phyloP scores from a whole-genome alignment of 2,329 filamentous ascomycete genomes.

The Thielaviopsis ethacetica region DNA sequence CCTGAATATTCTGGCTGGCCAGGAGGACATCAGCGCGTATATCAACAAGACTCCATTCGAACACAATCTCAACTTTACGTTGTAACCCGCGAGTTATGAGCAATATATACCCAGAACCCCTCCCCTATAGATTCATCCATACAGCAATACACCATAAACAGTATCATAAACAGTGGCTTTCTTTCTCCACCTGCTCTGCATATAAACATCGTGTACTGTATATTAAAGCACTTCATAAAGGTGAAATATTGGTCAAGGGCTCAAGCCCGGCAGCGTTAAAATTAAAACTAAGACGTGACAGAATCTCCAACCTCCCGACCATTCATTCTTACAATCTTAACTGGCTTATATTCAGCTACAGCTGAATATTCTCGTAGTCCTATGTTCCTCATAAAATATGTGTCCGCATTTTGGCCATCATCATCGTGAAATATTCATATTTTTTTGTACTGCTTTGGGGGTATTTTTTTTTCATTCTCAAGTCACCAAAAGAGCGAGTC shows the following conservation, averaged over 20 bases:
- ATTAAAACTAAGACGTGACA: background rate
- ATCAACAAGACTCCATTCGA: constrained; percentile 36
- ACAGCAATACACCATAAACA: background rate
- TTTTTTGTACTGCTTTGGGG: constrained; percentile 9
- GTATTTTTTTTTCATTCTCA: constrained; percentile 11
- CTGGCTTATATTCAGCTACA: constrained; percentile 6
- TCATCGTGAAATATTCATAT: constrained; percentile 8
- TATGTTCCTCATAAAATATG: constrained; percentile 13
- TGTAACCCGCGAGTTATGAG: background rate
- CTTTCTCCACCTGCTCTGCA: too few relatives aligned
- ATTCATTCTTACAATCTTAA: background rate
- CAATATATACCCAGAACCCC: background rate
- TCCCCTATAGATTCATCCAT: background rate
- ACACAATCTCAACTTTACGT: constrained; percentile 16
- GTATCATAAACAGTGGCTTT: too few relatives aligned
- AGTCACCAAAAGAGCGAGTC: constrained; percentile 14
- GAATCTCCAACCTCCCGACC: background rate
- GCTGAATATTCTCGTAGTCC: background rate
- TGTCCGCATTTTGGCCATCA: constrained; percentile 11
- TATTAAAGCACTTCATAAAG: too few relatives aligned
- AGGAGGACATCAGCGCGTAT: constrained; percentile 46
- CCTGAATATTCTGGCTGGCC: constrained; percentile 35
- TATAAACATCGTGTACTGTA: too few relatives aligned
- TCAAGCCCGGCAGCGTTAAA: background rate
- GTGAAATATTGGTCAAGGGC: too few relatives aligned